phyloP scores from a whole-genome alignment of 306 rosid species.

The Castanospermum australe region DNA sequence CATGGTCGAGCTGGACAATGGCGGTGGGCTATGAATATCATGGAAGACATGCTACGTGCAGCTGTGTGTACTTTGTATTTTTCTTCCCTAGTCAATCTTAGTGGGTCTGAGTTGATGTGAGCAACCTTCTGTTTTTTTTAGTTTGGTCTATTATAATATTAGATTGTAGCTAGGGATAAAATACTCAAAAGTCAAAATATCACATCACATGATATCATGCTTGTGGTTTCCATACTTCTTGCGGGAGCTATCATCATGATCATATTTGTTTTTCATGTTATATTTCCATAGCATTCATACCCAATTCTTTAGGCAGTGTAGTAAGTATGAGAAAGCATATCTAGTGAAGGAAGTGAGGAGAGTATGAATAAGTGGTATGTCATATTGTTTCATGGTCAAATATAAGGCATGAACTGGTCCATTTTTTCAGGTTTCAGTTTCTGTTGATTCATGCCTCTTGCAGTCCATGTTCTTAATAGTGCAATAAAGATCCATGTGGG shows the following conservation, averaged over 20 bases:
- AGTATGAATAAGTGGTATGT: not conserved
- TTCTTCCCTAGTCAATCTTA: constrained; percentile 61
- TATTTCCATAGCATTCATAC: not conserved
- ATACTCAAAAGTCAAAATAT: not conserved
- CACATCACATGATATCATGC: not conserved
- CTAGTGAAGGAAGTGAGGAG: not conserved
- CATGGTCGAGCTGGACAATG: constrained; percentile 93
- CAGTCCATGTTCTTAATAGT: not conserved
- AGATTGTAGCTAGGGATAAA: constrained; percentile 18
- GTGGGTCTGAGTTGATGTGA: constrained; percentile 51
- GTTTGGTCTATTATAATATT: not conserved
- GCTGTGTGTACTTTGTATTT: constrained; percentile 91
- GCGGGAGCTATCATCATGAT: not conserved
- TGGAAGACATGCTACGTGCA: constrained; percentile 95
- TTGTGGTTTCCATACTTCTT: not conserved
- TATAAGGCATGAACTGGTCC: not conserved
- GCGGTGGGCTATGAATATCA: constrained; percentile 97
- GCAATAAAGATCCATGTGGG: not conserved
- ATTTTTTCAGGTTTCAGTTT: not conserved
- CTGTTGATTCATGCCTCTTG: not conserved
- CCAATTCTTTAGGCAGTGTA: not conserved
- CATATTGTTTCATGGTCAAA: not conserved
- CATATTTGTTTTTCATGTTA: not conserved
- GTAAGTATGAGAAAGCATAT: not conserved
- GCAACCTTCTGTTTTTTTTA: constrained; percentile 35